Evolutionary conservation across 1,284 basidiomycete genomes (phyloP).

Genomic region (Cutaneotrichosporon mucoides): DNA sequence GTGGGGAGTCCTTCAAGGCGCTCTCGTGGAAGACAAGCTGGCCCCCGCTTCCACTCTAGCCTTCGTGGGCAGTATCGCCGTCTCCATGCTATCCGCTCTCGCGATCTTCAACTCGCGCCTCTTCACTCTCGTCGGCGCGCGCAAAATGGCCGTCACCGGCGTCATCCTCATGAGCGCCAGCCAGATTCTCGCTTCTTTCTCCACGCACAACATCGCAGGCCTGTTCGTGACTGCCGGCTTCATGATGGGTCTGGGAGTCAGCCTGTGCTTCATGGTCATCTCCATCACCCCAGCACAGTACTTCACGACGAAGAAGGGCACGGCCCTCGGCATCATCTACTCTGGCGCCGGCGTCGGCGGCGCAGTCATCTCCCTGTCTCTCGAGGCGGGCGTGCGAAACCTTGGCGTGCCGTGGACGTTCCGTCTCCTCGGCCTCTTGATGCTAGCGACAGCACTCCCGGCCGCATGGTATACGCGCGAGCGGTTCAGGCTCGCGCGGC

Average conservation of each 20-base stretch:
- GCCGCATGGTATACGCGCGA: slow-evolving; percentile 16
- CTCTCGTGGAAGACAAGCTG: slow-evolving; percentile 31
- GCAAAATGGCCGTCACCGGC: slow-evolving; percentile 27
- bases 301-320: slow-evolving; percentile 35
- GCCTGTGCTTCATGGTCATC: slow-evolving; percentile 26
- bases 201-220: slow-evolving; percentile 25
- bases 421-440: slow-evolving; percentile 11
- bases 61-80: slow-evolving; percentile 38
- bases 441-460: slow-evolving; percentile 6
- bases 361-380: slow-evolving; percentile 32
- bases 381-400: slow-evolving; percentile 35
- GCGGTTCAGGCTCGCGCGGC: slow-evolving; percentile 2
- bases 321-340: slow-evolving; percentile 44
- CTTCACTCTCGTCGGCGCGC: slow-evolving; percentile 31
- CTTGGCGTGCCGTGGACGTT: slow-evolving; percentile 23
- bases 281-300: slow-evolving; percentile 28
- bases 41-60: slow-evolving; percentile 38
- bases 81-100: slow-evolving; percentile 30
- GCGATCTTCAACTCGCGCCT: slow-evolving; percentile 37
- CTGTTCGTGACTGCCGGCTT: slow-evolving; percentile 28
- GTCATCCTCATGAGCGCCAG: slow-evolving; percentile 26
- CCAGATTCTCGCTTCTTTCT: slow-evolving; percentile 32
- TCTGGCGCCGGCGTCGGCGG: slow-evolving; percentile 42
- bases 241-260: slow-evolving; percentile 27
- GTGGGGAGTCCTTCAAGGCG: slow-evolving; percentile 41